Percentiles rank a stretch among this genome's conserved stretches.
Evolutionary conservation across 2,329 filamentous ascomycete species (phyloP).

Genomic region (Taxawa tesnikishii): DNA sequence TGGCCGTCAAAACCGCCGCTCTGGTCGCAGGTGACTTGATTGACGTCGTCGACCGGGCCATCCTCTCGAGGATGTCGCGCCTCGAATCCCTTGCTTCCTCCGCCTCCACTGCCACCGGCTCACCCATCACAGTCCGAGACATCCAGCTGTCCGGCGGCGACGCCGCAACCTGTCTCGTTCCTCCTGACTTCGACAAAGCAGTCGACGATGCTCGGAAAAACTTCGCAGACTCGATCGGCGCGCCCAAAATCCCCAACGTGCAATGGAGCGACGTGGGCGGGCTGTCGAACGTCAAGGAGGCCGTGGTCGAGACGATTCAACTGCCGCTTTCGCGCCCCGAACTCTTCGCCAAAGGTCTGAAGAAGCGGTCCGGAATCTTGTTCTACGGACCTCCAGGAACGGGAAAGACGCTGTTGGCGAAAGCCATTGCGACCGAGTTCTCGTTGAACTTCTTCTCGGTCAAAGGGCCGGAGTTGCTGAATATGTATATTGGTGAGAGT

Average conservation of each 20-base stretch:
- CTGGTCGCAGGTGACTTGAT: constrained; percentile 88
- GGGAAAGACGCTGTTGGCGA: constrained; percentile 83
- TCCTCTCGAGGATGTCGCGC: constrained; percentile 62
- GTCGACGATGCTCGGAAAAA: constrained; percentile 95
- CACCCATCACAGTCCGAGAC: constrained; percentile 52
- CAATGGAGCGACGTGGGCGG: constrained; percentile 94
- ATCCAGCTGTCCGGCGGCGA: constrained; percentile 81
- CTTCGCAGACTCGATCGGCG: constrained; percentile 93
- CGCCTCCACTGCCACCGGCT: constrained; percentile 19
- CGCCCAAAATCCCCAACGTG: constrained; percentile 95
- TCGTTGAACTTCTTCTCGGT: constrained; percentile 91
- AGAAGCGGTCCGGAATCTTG: constrained; percentile 86
- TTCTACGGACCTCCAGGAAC: constrained; percentile 89
- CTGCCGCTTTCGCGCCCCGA: constrained; percentile 83
- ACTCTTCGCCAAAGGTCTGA: constrained; percentile 93
- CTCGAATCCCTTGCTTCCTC: constrained; percentile 58
- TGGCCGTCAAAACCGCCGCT: constrained; percentile 91
- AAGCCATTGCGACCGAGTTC: constrained; percentile 88
- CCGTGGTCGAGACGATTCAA: constrained; percentile 94
- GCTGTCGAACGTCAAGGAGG: constrained; percentile 85
- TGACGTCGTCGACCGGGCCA: constrained; percentile 83
- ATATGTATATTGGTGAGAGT: constrained; percentile 94
- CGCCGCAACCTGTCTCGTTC: constrained; percentile 63
- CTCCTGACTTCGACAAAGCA: constrained; percentile 77
- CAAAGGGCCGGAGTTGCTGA: constrained; percentile 81